Evolutionary conservation across 441 rosid species (phyloP), one percentile per base, ranked within the genome.

Genomic region (Eutrema salsugineum): DNA sequence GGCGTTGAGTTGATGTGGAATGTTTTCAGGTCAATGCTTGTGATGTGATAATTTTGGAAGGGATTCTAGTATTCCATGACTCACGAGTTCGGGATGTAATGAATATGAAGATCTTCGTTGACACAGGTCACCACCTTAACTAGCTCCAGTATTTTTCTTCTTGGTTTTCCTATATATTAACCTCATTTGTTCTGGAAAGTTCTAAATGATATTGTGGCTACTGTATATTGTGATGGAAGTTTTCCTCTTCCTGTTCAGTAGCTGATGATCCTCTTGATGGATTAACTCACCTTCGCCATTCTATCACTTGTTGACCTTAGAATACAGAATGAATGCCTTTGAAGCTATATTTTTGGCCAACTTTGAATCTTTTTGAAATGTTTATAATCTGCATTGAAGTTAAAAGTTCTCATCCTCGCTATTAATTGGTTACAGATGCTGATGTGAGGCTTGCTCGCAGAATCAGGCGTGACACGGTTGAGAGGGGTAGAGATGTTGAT

Each of bases 381-480:
- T 16, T 36, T 46, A 48, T 65, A 69, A 38, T 24, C 54, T 63
- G 43, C 47, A 60, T 69, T 53, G 0, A 51, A 42, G 33, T 48
- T 75, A 48, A 50, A 17, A 6, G 9, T 58, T 63, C 74, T 72
- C 33, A 74, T 78, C 8, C 32, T 72, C 35, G 66, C 69, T 11
- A 53, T 74, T 61, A 57, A 17, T 73, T 74, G 72, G 39, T 80
- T 80, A 39, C 82, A 93, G 98, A 93, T 91, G 97, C 97, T 66
- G 98, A 93, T 80, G 98, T 93, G 80, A 89, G 98, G 82, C 96
- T 93, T 81, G 95, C 97, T 82, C 93, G 97, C 30, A 85, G 98
- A 84, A 89, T 93, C 79, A 84, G 93, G 68, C 91, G 97, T 78
- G 98, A 91, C 77, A 93, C 90, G 0, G 91, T 89, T 79, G 91